Base-by-base conservation (phyloP, 2,329 filamentous ascomycete species). In the Coniochaeta prunicola region DNA sequence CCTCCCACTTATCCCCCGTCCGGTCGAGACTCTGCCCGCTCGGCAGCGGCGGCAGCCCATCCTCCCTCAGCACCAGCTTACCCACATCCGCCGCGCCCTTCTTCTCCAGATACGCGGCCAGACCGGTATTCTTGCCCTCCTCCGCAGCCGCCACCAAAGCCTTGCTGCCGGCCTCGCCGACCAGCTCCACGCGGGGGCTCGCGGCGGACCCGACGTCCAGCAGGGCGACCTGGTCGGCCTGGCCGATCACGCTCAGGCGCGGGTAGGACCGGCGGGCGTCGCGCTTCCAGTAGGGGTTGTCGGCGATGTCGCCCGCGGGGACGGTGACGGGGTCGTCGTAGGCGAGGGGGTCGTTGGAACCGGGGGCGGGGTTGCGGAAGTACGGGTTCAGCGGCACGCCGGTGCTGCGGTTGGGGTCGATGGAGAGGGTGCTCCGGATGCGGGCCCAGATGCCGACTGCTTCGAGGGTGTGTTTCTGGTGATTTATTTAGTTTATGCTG, bases 251-350 rank as follows among this genome's bases (percentile, higher is more conserved):
- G 69, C 89, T 93, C 59, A 89, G 81, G 66, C 81, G 83, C 33
- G 94, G 90, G 77, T 97, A 97, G 68, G 81, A 82, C 68, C 94
- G 85, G 67, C 94, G 89, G 62, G 79, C 74, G 71, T 99, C 94
- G 69, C 94, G 92, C 82, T 96, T 96, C 91, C 92, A 99, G 80
- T 97, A 96, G 38, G 91, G 86, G 77, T 96, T 96, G 74, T 93
- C 90, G 68, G 91, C 91, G 67, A 96, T 87, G 72, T 96, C 91
- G 65, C 83, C 90, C 2, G 91, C 90, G n/a, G 91, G 91, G 0
- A 88, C 60, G 15, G 91, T 96, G 60, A 93, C 89, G 24, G 90
- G 90, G 72, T 96, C 91, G 72, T 90, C 85, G 78, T 93, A 94
- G 60, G 74, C 74, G 59, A 82, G 76, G 36, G 91, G 90, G 68